Base-by-base conservation (phyloP, 2,329 filamentous ascomycete genomes). In the Colletotrichum musicola region DNA sequence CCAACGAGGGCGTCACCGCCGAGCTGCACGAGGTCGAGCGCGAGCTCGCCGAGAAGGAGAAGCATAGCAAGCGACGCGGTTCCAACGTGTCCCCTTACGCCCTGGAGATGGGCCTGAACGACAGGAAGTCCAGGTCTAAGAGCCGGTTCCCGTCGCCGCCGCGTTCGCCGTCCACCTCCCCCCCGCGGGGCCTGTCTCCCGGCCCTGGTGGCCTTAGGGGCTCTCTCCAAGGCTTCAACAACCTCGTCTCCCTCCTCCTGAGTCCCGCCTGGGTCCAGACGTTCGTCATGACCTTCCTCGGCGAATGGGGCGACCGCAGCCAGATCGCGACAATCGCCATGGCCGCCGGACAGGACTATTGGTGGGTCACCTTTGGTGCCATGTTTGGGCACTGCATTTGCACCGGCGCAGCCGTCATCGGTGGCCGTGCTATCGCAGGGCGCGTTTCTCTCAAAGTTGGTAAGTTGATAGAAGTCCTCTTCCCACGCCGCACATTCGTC, bases 311-410 rank as follows among this genome's bases (percentile, higher is more conserved):
- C 65, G 96, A 99, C 77, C 90, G 96, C 73, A 97, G 93, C 78
- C 96, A 99, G 82, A 98, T 99, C 75, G 96, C 96, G 22, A 99
- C 96, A 0, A 97, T 99, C 77, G 96, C 96, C 62, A 99, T 99
- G 96, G 96, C 96, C 57, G 95, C 96, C 40, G 96, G 96, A 20
- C 93, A 97, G 80, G 96, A 99, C 78, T 99, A 98, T 80, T 98
- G 95, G 95, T 98, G 94, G 93, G 96, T 99, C 42, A 98, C 94
- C 4, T 85, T 94, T 54, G 96, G 96, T 67, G 95, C 96, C 1
- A 89, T 96, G 42, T 85, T 89, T 54, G 96, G 96, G 10, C 96
- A 99, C 80, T 92, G 89, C 53, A 89, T 95, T 72, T 99, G 96
- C 83, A 98, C 96, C 6, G 92, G 93, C 54, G 91, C 94, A 22